phyloP scores from a whole-genome alignment of 352 stramenopile genomes.

The Phytophthora sp. region DNA sequence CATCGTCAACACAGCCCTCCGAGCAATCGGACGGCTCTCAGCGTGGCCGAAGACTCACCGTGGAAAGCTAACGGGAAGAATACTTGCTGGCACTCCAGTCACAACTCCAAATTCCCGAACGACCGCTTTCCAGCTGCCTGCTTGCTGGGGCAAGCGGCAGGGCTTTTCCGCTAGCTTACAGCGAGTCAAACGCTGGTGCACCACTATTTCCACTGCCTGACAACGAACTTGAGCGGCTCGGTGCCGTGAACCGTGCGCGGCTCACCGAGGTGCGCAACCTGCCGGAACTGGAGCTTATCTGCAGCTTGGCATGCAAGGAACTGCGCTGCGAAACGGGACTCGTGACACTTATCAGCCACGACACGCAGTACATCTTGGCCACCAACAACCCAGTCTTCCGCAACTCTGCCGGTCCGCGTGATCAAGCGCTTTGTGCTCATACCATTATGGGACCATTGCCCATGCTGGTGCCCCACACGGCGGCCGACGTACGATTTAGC shows the following conservation, averaged over 20 bases:
- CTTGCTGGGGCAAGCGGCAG: constrained; percentile 35
- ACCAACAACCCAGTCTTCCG: constrained; percentile 38
- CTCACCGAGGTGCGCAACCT: constrained; percentile 39
- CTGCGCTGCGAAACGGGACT: constrained; percentile 46
- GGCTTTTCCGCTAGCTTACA: constrained; percentile 44
- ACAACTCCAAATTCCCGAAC: constrained; percentile 18
- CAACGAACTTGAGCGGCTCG: constrained; percentile 43
- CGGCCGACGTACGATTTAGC: constrained; percentile 60
- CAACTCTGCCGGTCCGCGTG: constrained; percentile 36
- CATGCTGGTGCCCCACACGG: constrained; percentile 52
- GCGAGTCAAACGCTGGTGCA: constrained; percentile 14
- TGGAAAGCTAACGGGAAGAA: constrained; percentile 21
- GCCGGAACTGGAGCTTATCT: constrained; percentile 60
- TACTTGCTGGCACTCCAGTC: constrained; percentile 31
- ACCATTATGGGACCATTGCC: constrained; percentile 58
- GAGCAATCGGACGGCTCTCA: neutral
- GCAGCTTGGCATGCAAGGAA: constrained; percentile 44
- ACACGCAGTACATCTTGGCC: constrained; percentile 48
- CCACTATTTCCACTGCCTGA: constrained; percentile 40
- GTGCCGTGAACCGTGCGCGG: constrained; percentile 29
- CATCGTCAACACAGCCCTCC: neutral
- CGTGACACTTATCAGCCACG: constrained; percentile 51
- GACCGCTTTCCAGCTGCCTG: constrained; percentile 30
- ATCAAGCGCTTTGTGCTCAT: constrained; percentile 60
- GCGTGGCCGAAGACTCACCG: constrained; percentile 15